Conservation (phyloP, 2,329 filamentous ascomycete species). For the Allantophomopsis cytisporea region DNA sequence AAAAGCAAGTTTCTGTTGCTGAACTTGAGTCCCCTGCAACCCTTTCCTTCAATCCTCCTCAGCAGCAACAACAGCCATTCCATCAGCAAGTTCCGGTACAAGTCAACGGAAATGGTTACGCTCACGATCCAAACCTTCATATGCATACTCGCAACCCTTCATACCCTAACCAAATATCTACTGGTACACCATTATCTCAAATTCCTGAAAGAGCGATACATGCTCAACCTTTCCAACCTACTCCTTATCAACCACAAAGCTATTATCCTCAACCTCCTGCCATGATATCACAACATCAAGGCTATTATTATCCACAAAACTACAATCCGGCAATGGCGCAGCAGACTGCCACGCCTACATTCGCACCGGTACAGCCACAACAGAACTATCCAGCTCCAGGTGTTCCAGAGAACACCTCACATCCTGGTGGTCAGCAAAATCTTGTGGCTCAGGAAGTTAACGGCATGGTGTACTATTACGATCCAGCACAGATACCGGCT, state of each 20-base stretch:
- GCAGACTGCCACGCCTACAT: slow-evolving; percentile 16
- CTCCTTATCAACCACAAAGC: slow-evolving; percentile 39
- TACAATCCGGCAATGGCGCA: slow-evolving; percentile 30
- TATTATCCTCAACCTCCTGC: slow-evolving; percentile 42
- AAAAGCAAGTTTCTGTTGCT: slow-evolving; percentile 86
- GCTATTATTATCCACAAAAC: slow-evolving; percentile 55
- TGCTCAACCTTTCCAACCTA: slow-evolving; percentile 78
- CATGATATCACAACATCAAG: slow-evolving; percentile 41
- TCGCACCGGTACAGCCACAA: slow-evolving; percentile 14
- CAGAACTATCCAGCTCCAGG: slow-evolving; percentile 11
- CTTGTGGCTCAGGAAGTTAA: slow-evolving; percentile 77
- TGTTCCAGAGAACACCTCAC: slow-evolving; percentile 16
- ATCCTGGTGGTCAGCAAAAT: slow-evolving; percentile 27
- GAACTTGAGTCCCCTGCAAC: slow-evolving; percentile 72
- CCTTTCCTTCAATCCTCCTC: slow-evolving; percentile 39
- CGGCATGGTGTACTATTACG: slow-evolving; percentile 93
- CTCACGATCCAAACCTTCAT: slow-evolving; percentile 34
- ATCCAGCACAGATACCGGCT: slow-evolving; percentile 54
- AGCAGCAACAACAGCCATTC: slow-evolving; percentile 72
- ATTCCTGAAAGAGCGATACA: slow-evolving; percentile 90
- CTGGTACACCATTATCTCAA: slow-evolving; percentile 73
- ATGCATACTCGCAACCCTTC: slow-evolving; percentile 54
- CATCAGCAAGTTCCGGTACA: slow-evolving; percentile 86
- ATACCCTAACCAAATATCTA: slow-evolving; percentile 56
- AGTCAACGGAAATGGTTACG: slow-evolving; percentile 42